Conservation (phyloP, 768 basidiomycete species). For the Amanita exitialis region DNA sequence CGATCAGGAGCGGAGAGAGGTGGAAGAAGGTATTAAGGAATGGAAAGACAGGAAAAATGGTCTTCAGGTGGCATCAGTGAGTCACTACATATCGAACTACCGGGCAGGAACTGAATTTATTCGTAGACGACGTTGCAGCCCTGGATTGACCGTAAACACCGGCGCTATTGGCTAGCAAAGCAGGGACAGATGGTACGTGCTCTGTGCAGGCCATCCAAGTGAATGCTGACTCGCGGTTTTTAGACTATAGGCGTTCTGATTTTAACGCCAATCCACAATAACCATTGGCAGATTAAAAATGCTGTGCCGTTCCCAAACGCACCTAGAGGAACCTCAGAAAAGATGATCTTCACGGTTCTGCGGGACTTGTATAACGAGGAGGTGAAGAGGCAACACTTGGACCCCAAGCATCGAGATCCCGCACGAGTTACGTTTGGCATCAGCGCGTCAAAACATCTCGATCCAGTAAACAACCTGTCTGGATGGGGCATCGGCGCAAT, state of each 20-base stretch:
- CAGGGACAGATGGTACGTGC: slow-evolving; percentile 20
- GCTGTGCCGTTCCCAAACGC: slow-evolving; percentile 42
- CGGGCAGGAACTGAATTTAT: background rate
- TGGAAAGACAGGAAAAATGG: slow-evolving; percentile 49
- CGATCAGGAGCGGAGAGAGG: slow-evolving; percentile 30
- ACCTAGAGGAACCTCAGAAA: slow-evolving; percentile 44
- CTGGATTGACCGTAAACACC: slow-evolving; percentile 44
- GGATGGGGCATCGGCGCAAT: slow-evolving; percentile 37
- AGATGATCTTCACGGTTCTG: slow-evolving; percentile 38
- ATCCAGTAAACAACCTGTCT: slow-evolving; percentile 31
- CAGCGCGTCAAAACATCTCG: slow-evolving; percentile 30
- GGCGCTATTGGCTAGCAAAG: slow-evolving; percentile 47
- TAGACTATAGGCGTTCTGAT: slow-evolving; percentile 40
- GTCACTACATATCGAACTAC: slow-evolving; percentile 5
- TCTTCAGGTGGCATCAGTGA: slow-evolving; percentile 43
- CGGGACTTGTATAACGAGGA: slow-evolving; percentile 28
- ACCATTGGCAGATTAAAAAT: slow-evolving; percentile 45
- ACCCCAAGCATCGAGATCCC: slow-evolving; percentile 11
- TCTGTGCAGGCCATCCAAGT: background rate
- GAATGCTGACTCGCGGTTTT: slow-evolving; percentile 1
- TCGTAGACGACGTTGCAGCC: slow-evolving; percentile 35
- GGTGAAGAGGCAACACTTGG: slow-evolving; percentile 5
- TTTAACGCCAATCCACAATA: slow-evolving; percentile 33
- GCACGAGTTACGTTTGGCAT: slow-evolving; percentile 37
- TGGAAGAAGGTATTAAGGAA: slow-evolving; percentile 42